Percentiles rank a stretch among this genome's conserved stretches.
These are phyloP conservation scores for Penicillium egyptiacum DNA, from an alignment of 495 filamentous ascomycete species.

Conservation along the genomic window DNA sequence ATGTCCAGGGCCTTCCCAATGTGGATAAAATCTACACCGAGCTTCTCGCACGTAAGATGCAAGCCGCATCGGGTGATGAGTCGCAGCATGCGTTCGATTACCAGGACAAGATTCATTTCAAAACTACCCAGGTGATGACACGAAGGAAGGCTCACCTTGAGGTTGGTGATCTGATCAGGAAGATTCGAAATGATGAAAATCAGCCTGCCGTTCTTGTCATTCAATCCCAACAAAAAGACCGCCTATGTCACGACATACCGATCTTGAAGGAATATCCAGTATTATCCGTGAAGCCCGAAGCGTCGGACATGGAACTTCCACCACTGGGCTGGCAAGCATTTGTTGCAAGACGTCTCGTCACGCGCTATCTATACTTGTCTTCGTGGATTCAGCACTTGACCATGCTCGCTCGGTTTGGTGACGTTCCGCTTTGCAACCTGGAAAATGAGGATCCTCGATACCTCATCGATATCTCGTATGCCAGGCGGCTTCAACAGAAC, in stretches of 20 bases:
- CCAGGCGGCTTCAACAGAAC: constrained; percentile 82
- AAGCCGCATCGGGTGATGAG: constrained; percentile 63
- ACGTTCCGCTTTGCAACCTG: constrained; percentile 92
- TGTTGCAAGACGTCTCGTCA: constrained; percentile 79
- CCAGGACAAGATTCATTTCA: constrained; percentile 84
- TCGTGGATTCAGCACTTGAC: constrained; percentile 89
- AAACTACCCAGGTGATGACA: constrained; percentile 81
- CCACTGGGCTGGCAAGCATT: constrained; percentile 93
- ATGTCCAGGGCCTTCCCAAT: constrained; percentile 83
- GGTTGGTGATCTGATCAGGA: constrained; percentile 79
- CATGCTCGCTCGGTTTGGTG: constrained; percentile 84
- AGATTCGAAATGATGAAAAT: constrained; percentile 79
- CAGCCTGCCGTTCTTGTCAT: constrained; percentile 80
- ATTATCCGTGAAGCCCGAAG: constrained; percentile 75
- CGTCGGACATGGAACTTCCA: constrained; percentile 81
- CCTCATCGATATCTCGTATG: constrained; percentile 94
- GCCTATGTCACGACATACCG: constrained; percentile 81
- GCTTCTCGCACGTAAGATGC: constrained; percentile 58
- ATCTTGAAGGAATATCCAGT: constrained; percentile 82
- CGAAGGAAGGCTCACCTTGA: constrained; percentile 85
- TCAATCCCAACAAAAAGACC: constrained; percentile 80
- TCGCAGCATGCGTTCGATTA: constrained; percentile 84
- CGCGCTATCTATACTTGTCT: constrained; percentile 85
- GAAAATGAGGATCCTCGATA: constrained; percentile 92
- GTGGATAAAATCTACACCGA: constrained; percentile 90